phyloP scores from a whole-genome alignment of 768 basidiomycete species.

The Rhodosporidiobolus odoratus region DNA sequence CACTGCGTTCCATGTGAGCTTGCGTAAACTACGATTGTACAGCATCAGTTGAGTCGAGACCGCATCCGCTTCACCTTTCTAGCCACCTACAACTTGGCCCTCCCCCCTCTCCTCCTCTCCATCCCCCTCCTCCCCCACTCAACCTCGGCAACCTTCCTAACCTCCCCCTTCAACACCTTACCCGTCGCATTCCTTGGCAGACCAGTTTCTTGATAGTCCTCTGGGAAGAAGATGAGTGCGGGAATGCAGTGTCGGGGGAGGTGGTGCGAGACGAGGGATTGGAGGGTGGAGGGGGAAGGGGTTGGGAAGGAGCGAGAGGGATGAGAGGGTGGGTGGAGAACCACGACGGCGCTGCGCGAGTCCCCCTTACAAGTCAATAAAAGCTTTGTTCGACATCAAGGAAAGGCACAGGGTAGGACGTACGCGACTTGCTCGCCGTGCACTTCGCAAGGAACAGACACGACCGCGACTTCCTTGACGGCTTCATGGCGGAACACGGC shows the following conservation, averaged over 20 bases:
- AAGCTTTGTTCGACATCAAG: neutral
- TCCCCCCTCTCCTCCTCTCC: neutral
- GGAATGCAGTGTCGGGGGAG: constrained; percentile 37
- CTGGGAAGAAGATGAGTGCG: constrained; percentile 27
- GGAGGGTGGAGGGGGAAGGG: constrained; percentile 18
- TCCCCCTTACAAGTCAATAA: too few species aligned
- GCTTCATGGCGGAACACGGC: constrained; percentile 31
- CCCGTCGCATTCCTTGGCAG: constrained; percentile 38
- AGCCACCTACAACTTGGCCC: constrained; percentile 7
- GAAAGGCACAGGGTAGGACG: neutral
- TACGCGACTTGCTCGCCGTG: constrained; percentile 39
- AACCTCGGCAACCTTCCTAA: constrained; percentile 1
- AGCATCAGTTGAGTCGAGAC: too few species aligned
- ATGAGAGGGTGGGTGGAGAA: constrained; percentile 6
- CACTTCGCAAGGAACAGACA: constrained; percentile 31
- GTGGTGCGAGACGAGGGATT: constrained; percentile 6
- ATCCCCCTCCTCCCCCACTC: constrained; percentile 25
- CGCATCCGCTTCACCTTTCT: neutral
- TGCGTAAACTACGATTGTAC: too few species aligned
- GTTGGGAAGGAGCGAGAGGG: neutral
- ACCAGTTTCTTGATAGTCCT: neutral
- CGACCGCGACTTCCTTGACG: constrained; percentile 36
- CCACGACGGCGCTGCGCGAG: constrained; percentile 29
- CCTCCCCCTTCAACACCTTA: constrained; percentile 37
- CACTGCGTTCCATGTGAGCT: too few species aligned